Evolutionary conservation across 768 basidiomycete species (phyloP), one percentile per base, ranked within the genome.

Genomic region (Boletus sensibilis): DNA sequence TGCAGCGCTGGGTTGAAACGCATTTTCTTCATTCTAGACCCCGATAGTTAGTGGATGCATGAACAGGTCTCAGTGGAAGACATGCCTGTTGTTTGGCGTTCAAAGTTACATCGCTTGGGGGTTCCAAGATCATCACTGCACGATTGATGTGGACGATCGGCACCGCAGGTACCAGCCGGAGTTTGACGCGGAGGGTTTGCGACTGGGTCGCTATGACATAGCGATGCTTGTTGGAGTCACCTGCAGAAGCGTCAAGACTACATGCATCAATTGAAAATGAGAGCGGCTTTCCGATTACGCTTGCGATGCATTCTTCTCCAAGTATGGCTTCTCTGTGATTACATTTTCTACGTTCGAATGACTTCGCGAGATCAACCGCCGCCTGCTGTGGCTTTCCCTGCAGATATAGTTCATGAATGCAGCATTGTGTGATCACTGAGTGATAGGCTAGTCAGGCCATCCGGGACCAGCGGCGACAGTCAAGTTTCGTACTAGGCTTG

Each of bases 401-500:
- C 3, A 93, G 80, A 74, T 99, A 98, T 2, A 99, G 80, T 68
- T 93, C 92, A 62, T 94, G 87, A 40, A 99, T 94, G 68, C 88
- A 96, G 72, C 97, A 99, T 69, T 98, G 96, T 0, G 97, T 98
- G 71, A 99, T 98, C 96, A 99, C 97, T 98, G 63, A 55, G 72
- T 72, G 74, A 75, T 78, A 77, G 33, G 75, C 75, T 73, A 68
- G 79, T 76, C 66, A 74, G 68, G 52, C 43, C 20, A 48, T 48
- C 21, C 31, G n/a, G 20, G 57, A 46, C 14, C 46, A 49, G 66
- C 58, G 8, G 33, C 6, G 39, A 46, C 29, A 43, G 42, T 53
- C 38, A 37, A 52, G 45, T 53, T 54, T 52, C 94, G 76, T 72
- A 98, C 97, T 98, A 33, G 87, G 90, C 75, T 98, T 98, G 58